Conservation (phyloP, 805 yeast genomes). For the Maudiozyma pseudohumilis region DNA sequence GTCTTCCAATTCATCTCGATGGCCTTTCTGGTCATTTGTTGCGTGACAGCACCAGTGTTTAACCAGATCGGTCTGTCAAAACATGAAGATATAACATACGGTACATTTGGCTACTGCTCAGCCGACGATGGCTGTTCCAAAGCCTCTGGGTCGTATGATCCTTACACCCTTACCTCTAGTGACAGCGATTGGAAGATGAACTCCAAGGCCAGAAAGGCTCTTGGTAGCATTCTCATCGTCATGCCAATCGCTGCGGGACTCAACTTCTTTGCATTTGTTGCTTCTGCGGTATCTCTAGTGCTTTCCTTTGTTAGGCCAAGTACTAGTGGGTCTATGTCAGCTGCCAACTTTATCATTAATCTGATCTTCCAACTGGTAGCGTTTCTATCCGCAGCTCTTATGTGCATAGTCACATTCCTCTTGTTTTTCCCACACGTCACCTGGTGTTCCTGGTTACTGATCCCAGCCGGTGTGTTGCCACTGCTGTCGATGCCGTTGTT, state of each 20-base stretch:
- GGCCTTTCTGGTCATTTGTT: slow-evolving; percentile 53
- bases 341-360: slow-evolving; percentile 33
- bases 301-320: slow-evolving; percentile 14
- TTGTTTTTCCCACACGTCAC: slow-evolving; percentile 53
- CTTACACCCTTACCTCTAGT: slow-evolving; percentile 25
- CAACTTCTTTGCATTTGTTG: slow-evolving; percentile 37
- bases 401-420: slow-evolving; percentile 45
- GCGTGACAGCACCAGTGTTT: slow-evolving; percentile 53
- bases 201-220: slow-evolving; percentile 36
- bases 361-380: slow-evolving; percentile 39
- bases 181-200: slow-evolving; percentile 42
- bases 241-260: slow-evolving; percentile 62
- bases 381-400: slow-evolving; percentile 44
- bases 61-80: slow-evolving; percentile 39
- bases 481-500: slow-evolving; percentile 43
- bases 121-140: slow-evolving; percentile 31
- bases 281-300: slow-evolving; percentile 29
- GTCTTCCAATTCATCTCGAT: slow-evolving; percentile 42
- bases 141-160: slow-evolving; percentile 38
- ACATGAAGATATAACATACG: slow-evolving; percentile 40
- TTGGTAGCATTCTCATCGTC: slow-evolving; percentile 47
- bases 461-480: slow-evolving; percentile 54
- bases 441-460: slow-evolving; percentile 67
- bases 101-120: slow-evolving; percentile 59
- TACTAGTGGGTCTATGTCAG: slow-evolving; percentile 8